Conservation (phyloP, 202 grass and related monocot species). For the Dendrocalamus latiflorus region DNA sequence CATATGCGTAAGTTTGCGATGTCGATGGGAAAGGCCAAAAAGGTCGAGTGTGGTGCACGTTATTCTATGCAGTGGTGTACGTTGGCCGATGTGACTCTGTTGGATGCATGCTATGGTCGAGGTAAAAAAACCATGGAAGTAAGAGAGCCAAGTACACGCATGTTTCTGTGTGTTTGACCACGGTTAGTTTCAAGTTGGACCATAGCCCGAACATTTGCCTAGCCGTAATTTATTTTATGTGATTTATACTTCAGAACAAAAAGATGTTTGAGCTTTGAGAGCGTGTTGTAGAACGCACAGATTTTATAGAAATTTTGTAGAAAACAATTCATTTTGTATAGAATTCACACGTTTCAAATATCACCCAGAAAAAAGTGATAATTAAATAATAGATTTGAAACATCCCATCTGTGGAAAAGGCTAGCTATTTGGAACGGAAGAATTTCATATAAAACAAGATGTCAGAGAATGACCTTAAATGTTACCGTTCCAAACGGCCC, state of each 20-base stretch:
- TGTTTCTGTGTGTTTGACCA: constrained; percentile 33
- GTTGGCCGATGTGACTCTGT: background rate
- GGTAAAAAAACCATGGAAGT: constrained; percentile 1
- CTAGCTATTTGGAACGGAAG: too few species aligned
- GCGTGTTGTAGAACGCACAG: background rate
- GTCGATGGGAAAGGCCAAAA: background rate
- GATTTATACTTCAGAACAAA: background rate
- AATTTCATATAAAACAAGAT: too few species aligned
- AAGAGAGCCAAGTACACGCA: background rate
- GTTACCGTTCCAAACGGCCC: too few species aligned
- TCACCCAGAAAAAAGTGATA: too few species aligned
- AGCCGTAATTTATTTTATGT: background rate
- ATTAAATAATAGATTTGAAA: too few species aligned
- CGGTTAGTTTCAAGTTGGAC: background rate
- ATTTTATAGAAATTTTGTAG: background rate
- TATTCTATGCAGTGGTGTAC: too few species aligned
- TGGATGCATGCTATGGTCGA: background rate
- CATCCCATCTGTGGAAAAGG: too few species aligned
- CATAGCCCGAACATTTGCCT: background rate
- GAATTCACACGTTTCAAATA: background rate
- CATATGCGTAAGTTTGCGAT: background rate
- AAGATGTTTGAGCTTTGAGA: background rate
- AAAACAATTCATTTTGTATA: background rate
- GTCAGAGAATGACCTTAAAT: too few species aligned
- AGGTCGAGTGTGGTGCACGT: background rate